Conservation (phyloP, 768 basidiomycete species). For the Pulveroboletus sp. region DNA sequence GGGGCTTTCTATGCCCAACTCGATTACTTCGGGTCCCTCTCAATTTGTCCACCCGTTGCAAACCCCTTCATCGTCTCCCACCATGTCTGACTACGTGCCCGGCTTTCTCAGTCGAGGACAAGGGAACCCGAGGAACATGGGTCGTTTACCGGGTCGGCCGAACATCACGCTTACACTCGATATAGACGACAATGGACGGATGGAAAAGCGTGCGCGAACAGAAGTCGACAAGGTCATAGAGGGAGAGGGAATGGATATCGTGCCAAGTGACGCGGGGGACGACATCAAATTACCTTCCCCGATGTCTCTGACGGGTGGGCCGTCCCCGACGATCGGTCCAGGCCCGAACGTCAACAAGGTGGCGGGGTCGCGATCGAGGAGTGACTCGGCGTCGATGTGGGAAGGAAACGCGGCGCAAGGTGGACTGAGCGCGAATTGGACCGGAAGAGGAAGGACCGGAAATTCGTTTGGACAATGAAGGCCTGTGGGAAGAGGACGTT, state of each 20-base stretch:
- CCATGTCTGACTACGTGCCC: conserved; percentile 19
- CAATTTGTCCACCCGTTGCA: conserved; percentile 18
- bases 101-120: conserved; percentile 7
- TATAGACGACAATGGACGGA: conserved; percentile 17
- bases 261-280: conserved; percentile 8
- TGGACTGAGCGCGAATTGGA: conserved; percentile 30
- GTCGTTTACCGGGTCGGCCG: conserved; percentile 22
- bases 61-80: conserved; percentile 29
- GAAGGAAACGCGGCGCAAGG: conserved; percentile 16
- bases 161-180: conserved; percentile 31
- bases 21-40: background rate
- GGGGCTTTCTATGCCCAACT: conserved; percentile 10
- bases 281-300: conserved; percentile 21
- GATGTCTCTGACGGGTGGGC: conserved; percentile 16
- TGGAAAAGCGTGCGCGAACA: conserved; percentile 26
- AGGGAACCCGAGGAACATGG: conserved; percentile 24
- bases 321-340: conserved; percentile 12
- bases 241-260: conserved; percentile 26
- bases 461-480: conserved; percentile 26
- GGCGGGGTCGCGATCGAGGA: conserved; percentile 21
- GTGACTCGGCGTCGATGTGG: conserved; percentile 26
- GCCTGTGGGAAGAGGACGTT: background rate
- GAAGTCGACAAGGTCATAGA: conserved; percentile 10
- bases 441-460: conserved; percentile 24
- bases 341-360: conserved; percentile 14